Base-by-base conservation (phyloP, 2,329 filamentous ascomycete species). In the Fusarium sp. region DNA sequence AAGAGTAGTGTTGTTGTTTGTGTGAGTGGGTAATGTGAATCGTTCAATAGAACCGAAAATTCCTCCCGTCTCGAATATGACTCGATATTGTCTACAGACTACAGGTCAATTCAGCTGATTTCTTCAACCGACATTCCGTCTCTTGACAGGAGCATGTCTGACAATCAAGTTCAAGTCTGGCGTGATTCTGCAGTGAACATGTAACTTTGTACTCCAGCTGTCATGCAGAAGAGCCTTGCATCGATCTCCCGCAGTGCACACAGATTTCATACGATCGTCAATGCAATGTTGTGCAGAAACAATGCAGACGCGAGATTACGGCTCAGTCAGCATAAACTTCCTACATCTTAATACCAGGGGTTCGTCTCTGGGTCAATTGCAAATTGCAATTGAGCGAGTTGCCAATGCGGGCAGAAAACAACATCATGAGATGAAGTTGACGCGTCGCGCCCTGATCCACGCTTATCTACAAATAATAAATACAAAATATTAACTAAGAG, bases 251-350 rank as follows among this genome's bases (percentile, higher is more conserved):
- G 56, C 64, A 60, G 68, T 65, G 67, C 66, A 69, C 53, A 66
- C 46, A 47, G 44, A 48, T 60, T 56, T 46, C 55, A 52, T 47
- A 56, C 64, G 71, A 73, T 73, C 71, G 56, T 44, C 53, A 65
- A 69, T 72, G 71, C 71, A 72, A 53, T 70, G 67, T 67, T 73
- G 65, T 73, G 70, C 70, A 72, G 62, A 65, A 39, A 45, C 53
- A 66, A 48, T 68, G 67, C 62, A 58, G 62, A 23, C 44, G 57
- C 51, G 49, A 57, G 51, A 66, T 65, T 55, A 54, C 39, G 19
- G 45, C 49, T 59, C 30, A 23, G 36, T 55, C 39, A 50, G 60
- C 57, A 63, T 53, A 61, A 59, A 28, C 40, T 32, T 42, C 39
- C 60, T 56, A 43, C 49, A 64, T 63, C 40, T 47, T 17, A 32